phyloP scores from a whole-genome alignment of 495 filamentous ascomycete species.

The Trichocladium antarcticum region DNA sequence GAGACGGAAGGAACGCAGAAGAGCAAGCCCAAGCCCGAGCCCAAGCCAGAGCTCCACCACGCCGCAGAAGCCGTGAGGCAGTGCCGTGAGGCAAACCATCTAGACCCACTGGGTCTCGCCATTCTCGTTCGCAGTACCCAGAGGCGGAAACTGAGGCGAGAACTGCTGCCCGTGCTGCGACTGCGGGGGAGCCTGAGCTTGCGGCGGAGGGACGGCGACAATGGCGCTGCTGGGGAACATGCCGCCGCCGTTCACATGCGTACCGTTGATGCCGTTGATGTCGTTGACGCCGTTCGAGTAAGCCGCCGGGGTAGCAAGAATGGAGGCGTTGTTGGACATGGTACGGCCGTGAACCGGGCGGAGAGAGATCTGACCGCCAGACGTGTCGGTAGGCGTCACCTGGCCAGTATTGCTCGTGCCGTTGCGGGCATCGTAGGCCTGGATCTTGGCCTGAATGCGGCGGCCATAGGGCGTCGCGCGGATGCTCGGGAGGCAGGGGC shows the following conservation, averaged over 20 bases:
- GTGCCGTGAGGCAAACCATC: not conserved
- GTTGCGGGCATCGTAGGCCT: conserved; percentile 32
- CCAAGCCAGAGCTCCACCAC: conserved; percentile 12
- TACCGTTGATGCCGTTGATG: conserved; percentile 22
- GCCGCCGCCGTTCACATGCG: conserved; percentile 8
- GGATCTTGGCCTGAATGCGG: conserved; percentile 79
- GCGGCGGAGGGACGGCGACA: conserved; percentile 20
- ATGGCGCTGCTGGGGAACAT: conserved; percentile 22
- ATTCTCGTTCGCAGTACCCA: conserved; percentile 11
- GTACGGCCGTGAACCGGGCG: conserved; percentile 25
- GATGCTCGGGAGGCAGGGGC: conserved; percentile 69
- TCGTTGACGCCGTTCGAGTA: conserved; percentile 24
- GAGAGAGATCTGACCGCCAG: conserved; percentile 33
- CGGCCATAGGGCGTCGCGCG: conserved; percentile 86
- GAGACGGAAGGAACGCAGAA: conserved; percentile 24
- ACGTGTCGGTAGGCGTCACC: conserved; percentile 28
- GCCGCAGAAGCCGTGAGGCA: not conserved
- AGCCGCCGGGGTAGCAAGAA: conserved; percentile 17
- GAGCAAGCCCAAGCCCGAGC: conserved; percentile 13
- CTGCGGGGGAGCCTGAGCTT: conserved; percentile 18
- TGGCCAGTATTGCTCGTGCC: conserved; percentile 22
- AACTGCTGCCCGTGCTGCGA: conserved; percentile 17
- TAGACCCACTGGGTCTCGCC: conserved; percentile 26
- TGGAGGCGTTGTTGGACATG: conserved; percentile 23
- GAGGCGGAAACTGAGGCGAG: conserved; percentile 13